These are phyloP conservation scores for Coemansia sp. DNA, from an alignment of 192 early-diverging fungal species.

Conservation along the genomic window DNA sequence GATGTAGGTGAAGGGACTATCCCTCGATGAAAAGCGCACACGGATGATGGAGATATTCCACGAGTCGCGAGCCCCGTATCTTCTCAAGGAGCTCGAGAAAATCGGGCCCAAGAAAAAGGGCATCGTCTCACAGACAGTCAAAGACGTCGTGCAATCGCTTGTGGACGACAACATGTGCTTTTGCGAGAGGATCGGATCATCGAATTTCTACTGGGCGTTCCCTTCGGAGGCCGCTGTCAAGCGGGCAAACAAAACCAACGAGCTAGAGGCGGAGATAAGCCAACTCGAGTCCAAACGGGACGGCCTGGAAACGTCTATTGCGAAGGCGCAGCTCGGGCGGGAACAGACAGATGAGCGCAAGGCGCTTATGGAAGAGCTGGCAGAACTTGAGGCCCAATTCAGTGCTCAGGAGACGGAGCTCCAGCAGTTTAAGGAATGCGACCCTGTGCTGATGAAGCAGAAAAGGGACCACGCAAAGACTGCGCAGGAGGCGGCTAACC, in stretches of 20 bases:
- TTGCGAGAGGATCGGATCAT: slow-evolving; percentile 83
- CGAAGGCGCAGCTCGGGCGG: slow-evolving; percentile 57
- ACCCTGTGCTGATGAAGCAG: slow-evolving; percentile 67
- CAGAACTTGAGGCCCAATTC: slow-evolving; percentile 52
- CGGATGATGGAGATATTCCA: slow-evolving; percentile 61
- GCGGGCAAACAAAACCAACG: slow-evolving; percentile 55
- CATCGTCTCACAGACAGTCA: slow-evolving; percentile 76
- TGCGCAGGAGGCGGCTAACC: slow-evolving; percentile 75
- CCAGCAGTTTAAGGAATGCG: slow-evolving; percentile 68
- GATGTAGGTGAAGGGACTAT: slow-evolving; percentile 42
- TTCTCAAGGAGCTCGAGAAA: slow-evolving; percentile 84
- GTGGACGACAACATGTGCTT: slow-evolving; percentile 79
- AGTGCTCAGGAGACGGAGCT: slow-evolving; percentile 58
- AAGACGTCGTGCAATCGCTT: slow-evolving; percentile 78
- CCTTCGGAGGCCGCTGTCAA: slow-evolving; percentile 63
- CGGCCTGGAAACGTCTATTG: slow-evolving; percentile 54
- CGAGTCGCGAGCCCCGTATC: slow-evolving; percentile 67
- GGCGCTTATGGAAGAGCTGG: slow-evolving; percentile 54
- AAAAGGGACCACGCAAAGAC: slow-evolving; percentile 60
- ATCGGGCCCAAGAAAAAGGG: slow-evolving; percentile 78
- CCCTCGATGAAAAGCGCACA: slow-evolving; percentile 58
- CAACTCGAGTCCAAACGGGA: slow-evolving; percentile 46
- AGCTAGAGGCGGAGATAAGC: slow-evolving; percentile 54
- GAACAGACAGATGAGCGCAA: slow-evolving; percentile 66
- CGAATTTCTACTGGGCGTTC: slow-evolving; percentile 93